Evolutionary conservation across 2,329 filamentous ascomycete genomes (phyloP).

Genomic region (Paraphaeosphaeria minitans): DNA sequence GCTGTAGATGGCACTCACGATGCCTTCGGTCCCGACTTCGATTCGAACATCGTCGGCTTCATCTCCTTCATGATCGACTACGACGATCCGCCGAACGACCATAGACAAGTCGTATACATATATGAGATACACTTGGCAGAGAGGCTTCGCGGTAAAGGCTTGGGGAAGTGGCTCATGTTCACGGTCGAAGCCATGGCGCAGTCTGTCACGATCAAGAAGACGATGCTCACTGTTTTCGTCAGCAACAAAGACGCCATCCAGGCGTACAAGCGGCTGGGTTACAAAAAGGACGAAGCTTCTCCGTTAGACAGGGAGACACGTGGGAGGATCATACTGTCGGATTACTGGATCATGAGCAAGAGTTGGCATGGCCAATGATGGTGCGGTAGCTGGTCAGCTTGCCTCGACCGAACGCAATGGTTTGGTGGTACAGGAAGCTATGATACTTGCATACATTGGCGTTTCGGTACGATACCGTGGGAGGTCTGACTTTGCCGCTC

Average conservation of each 20-base stretch:
- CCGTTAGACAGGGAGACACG: conserved; percentile 52
- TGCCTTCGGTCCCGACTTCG: not conserved
- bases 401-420: not conserved
- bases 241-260: conserved; percentile 61
- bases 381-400: not conserved
- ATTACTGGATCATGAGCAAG: conserved; percentile 39
- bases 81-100: conserved; percentile 56
- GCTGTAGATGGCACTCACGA: conserved; percentile 6
- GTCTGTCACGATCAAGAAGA: conserved; percentile 64
- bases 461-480: not conserved
- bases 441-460: not conserved
- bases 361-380: not conserved
- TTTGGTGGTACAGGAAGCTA: not conserved
- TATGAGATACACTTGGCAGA: conserved; percentile 75
- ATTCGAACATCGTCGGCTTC: conserved; percentile 45
- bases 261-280: conserved; percentile 69
- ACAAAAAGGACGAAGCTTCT: conserved; percentile 57
- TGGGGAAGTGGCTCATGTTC: conserved; percentile 65
- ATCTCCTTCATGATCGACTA: conserved; percentile 71
- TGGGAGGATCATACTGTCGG: conserved; percentile 24
- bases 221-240: conserved; percentile 76
- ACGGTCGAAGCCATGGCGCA: conserved; percentile 60
- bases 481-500: not conserved
- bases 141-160: conserved; percentile 63
- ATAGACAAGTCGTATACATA: conserved; percentile 71